Conservation (phyloP, 176 grass and related monocot genomes). For the Chrysopogon serrulatus region DNA sequence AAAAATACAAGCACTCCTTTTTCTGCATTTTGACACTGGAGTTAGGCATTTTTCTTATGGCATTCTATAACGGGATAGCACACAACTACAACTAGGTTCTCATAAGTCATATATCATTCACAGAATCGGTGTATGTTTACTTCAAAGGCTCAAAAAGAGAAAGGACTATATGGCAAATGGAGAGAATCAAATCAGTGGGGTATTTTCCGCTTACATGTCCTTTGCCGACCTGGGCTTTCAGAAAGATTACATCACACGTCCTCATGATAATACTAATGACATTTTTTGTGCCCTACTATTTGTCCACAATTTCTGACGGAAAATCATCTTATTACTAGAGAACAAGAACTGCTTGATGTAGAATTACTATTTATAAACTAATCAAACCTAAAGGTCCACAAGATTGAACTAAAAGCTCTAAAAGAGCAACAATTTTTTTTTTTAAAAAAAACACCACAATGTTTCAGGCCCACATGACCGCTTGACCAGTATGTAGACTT, state of each 20-base stretch:
- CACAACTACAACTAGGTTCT: neutral
- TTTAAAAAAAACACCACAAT: neutral
- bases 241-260: neutral
- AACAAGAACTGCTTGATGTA: neutral
- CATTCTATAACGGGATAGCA: neutral
- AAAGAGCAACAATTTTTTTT: neutral
- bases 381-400: neutral
- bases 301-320: too few relatives aligned
- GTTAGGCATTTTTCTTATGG: neutral
- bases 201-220: neutral
- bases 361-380: neutral
- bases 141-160: neutral
- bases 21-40: neutral
- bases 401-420: neutral
- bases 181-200: neutral
- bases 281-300: too few relatives aligned
- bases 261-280: neutral
- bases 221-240: neutral
- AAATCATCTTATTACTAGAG: neutral
- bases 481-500: neutral
- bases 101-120: neutral
- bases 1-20: neutral
- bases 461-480: neutral
- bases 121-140: neutral
- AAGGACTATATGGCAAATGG: neutral